Base-by-base conservation (phyloP, 202 grass and related monocot genomes). In the Zizania palustris region DNA sequence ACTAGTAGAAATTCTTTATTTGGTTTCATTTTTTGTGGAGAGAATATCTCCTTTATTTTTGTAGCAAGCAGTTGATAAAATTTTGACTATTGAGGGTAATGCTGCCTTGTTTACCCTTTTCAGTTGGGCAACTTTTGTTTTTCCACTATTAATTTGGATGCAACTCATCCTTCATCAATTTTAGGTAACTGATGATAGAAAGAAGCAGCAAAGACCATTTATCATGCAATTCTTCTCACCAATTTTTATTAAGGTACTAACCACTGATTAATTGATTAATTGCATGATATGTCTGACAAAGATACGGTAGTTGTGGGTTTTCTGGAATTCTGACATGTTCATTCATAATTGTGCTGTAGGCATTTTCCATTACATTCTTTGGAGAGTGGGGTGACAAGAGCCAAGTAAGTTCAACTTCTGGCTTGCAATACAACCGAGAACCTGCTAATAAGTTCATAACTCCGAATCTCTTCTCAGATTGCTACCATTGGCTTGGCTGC, bases 331-430 rank as follows among this genome's bases (percentile, higher is more conserved):
- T 82, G 19, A 83, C 77, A 41, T 71, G 39, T 44, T 6, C 40
- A 51, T 80, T 73, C 28, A 73, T 76, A 69, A 83, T 33, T 85
- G 16, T 87, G 53, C 4, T 79, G 60, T 74, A 99, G 96, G 92
- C 96, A 68, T 99, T 99, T 87, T 99, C 95, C 57, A 92, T 97
- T 65, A 99, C 90, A 35, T 99, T 99, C 82, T 96, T 99, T 82
- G 96, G 96, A 6, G 96, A 99, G 50, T 99, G 96, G 96, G 96
- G 96, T 89, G 96, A 99, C 77, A 99, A 96, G 65, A 99, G 96
- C 67, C 96, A 99, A 92, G 96, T 96, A 91, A 74, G 51, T 16
- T 72, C 61, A 74, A 36, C 66, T 43, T 63, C 11, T 58, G 64
- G 22, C 55, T 82, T 65, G 51, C 1, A 19, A 55, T 80, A 11